Base-by-base conservation (phyloP, 176 grass and related monocot species). In the Carex kokanica region DNA sequence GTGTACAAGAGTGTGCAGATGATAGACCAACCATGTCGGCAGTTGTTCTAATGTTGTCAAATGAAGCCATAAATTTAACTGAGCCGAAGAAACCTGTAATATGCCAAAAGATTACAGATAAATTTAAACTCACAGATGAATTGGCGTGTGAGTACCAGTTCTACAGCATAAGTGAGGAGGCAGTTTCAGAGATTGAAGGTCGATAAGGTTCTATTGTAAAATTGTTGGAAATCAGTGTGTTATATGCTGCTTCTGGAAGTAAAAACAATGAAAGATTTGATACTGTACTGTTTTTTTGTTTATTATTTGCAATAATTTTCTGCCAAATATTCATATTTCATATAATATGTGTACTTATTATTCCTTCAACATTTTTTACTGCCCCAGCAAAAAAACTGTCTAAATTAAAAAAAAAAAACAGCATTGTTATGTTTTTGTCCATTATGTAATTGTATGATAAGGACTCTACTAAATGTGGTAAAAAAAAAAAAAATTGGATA, bases 11-110 rank as follows among this genome's bases (percentile, higher is more conserved):
- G 29, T 79, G 77, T 5, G 24, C 77, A 8, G 77, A 79, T 34
- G 77, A 79, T n/a, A 53, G 77, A 58, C 77, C 77, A 4, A 79
- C 54, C n/a, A 79, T 79, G 77, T 15, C 23, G 8, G 6, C 27
- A n/a, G 54, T 60, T 2, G 14, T 79, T 53, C 15, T 21, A 34
- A 45, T 74, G 77, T 60, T 79, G 51, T 38, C 54, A 21, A 79
- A 20, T 12, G 23, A 79, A 80, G 58, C 20, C 4, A 1, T 3
- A 58, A 34, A 14, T 38, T 4, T 60, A 32, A 10, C 52, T 18
- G 53, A 79, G 14, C 52, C 54, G 0, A 59, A 34, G 5, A 79
- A 59, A 79, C 52, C 75, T 40, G 38, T 6, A 3, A 40, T 40
- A 40, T 5, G 38, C 38, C 38, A 40, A 40, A 40, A 40, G 38